Percentiles rank a stretch among this genome's conserved stretches.
Conservation (phyloP, 345 rosid species). For the Heritiera littoralis region DNA sequence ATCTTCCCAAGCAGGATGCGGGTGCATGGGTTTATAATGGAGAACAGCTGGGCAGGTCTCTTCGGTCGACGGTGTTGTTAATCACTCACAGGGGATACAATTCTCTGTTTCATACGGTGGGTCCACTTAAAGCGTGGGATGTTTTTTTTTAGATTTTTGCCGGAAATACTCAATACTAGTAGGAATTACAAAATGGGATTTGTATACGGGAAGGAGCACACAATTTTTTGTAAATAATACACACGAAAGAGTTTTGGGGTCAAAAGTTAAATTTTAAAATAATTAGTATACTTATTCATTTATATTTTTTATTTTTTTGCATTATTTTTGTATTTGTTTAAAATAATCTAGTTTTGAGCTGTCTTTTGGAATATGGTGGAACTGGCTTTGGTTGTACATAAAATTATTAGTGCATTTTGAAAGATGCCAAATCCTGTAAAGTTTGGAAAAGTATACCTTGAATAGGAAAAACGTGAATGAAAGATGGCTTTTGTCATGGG, state of each 20-base stretch:
- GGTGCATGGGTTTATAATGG: slow-evolving; percentile 23
- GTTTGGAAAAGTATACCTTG: not conserved
- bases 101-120: slow-evolving; percentile 13
- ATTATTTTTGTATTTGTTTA: too few relatives aligned
- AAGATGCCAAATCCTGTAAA: not conserved
- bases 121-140: slow-evolving; percentile 9
- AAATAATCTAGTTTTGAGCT: not conserved
- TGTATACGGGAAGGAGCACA: not conserved
- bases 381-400: not conserved
- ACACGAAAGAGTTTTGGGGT: not conserved
- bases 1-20: slow-evolving; percentile 27
- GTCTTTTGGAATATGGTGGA: not conserved
- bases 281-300: too few relatives aligned
- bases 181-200: not conserved
- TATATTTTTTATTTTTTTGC: too few relatives aligned
- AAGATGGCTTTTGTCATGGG: not conserved
- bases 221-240: slow-evolving; percentile 5
- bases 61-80: not conserved
- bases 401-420: too few relatives aligned
- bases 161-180: too few relatives aligned
- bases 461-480: not conserved
- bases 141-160: not conserved
- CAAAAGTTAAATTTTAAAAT: not conserved
- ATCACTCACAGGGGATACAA: not conserved
- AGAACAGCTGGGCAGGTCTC: slow-evolving; percentile 47